Base-by-base conservation (phyloP, 2,329 filamentous ascomycete genomes). In the Cytospora chrysosperma region DNA sequence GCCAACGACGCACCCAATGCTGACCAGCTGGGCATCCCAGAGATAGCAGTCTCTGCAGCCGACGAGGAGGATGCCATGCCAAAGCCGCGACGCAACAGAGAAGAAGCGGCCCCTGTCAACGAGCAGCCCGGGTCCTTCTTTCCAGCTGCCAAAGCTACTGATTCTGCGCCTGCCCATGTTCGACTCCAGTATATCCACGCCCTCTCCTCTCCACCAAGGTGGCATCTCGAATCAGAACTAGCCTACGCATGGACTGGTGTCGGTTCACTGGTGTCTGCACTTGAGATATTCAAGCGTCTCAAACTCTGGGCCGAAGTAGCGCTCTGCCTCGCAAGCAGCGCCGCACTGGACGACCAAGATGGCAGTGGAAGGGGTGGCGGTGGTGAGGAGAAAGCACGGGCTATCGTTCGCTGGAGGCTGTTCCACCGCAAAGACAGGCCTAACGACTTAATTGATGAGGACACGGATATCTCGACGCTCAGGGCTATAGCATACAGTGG, bases 241-340 rank as follows among this genome's bases (percentile, higher is more conserved):
- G 95, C 95, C 1, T 88, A 92, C 65, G 87, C 93, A n/a, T 99
- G 95, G 95, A 90, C 93, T 0, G 85, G 87, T 55, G 85, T 97
- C 3, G 95, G 95, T 12, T 96, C 93, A 49, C 79, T 99, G 2
- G 84, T 92, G 4, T 96, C 93, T 0, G 95, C 95, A 0, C 83
- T 99, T 1, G 95, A 97, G 65, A 98, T 99, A 65, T 99, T 98
- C 77, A 93, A 97, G 77, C 85, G 95, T 3, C 79, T 99, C 21
- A 88, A 93, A 62, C 88, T 98, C 75, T 98, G 95, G 93, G 91
- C 95, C 1, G 95, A 99, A 76, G 92, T 93, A 5, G 94, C 95
- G 0, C 82, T 99, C 1, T 99, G 95, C 74, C 89, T 92, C 70
- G 93, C 92, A 15, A 82, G 77, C 72, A 81, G 74, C 53, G 85